These are phyloP conservation scores for Phytophthora cactorum DNA, from an alignment of 352 stramenopile species.

Conservation along the genomic window DNA sequence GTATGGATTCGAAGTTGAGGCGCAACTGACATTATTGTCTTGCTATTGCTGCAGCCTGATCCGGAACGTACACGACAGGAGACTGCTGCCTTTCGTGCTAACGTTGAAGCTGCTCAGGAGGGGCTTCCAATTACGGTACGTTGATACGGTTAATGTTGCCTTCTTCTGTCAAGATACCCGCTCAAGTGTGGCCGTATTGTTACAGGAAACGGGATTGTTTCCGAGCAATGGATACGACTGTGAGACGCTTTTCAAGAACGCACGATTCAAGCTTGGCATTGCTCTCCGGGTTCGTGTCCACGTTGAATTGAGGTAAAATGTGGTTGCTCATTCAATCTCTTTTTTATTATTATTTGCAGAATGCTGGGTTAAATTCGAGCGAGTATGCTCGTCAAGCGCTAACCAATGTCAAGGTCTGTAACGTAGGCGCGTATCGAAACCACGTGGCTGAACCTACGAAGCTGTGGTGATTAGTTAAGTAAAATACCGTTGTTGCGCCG, in stretches of 20 bases:
- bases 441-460: slow-evolving; percentile 59
- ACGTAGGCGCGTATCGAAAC: slow-evolving; percentile 73
- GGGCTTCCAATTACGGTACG: slow-evolving; percentile 56
- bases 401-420: slow-evolving; percentile 70
- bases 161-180: neutral
- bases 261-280: slow-evolving; percentile 80
- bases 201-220: slow-evolving; percentile 75
- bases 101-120: slow-evolving; percentile 68
- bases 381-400: slow-evolving; percentile 76
- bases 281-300: slow-evolving; percentile 54
- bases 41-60: slow-evolving; percentile 48
- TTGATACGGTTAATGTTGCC: neutral
- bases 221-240: slow-evolving; percentile 78
- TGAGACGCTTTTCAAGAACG: slow-evolving; percentile 82
- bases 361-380: slow-evolving; percentile 68
- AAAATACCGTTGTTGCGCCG: slow-evolving; percentile 45
- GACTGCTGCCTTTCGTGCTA: slow-evolving; percentile 71
- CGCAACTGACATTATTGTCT: neutral
- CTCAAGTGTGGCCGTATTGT: neutral
- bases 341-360: slow-evolving; percentile 24
- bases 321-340: neutral
- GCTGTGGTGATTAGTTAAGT: slow-evolving; percentile 54
- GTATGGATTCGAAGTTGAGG: too few species aligned
- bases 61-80: slow-evolving; percentile 71
- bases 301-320: neutral